phyloP scores from a whole-genome alignment of 2,329 filamentous ascomycete species.

The Colletotrichum sojae region DNA sequence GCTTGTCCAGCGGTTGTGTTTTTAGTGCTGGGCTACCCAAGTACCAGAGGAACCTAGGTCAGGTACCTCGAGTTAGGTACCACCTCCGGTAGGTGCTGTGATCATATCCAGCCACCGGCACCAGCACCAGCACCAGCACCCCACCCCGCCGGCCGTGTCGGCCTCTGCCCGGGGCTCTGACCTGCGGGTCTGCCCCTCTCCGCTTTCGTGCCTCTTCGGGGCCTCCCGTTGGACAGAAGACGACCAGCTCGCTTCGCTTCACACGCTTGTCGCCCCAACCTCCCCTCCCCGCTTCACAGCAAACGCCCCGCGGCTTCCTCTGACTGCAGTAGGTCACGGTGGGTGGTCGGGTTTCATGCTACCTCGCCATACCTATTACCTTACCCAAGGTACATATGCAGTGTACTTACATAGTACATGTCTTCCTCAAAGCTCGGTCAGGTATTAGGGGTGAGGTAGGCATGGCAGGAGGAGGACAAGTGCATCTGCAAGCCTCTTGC shows the following conservation, averaged over 20 bases:
- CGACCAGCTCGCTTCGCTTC: constrained; percentile 15
- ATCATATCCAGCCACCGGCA: constrained; percentile 18
- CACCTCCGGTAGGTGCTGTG: too few species aligned
- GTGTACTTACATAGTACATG: neutral
- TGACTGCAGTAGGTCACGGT: constrained; percentile 23
- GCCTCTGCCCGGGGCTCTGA: constrained; percentile 9
- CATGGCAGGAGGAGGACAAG: neutral
- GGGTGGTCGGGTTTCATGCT: constrained; percentile 2
- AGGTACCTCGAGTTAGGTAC: too few species aligned
- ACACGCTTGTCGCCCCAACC: constrained; percentile 24
- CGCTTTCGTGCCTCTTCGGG: constrained; percentile 31
- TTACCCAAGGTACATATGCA: constrained; percentile 3
- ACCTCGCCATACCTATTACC: constrained; percentile 7
- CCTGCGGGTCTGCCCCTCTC: constrained; percentile 30
- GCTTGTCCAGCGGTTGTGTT: too few species aligned
- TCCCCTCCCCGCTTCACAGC: constrained; percentile 36
- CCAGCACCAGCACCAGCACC: neutral
- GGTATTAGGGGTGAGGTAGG: neutral
- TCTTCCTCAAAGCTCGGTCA: neutral
- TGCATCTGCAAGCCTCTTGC: neutral
- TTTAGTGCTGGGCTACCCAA: too few species aligned
- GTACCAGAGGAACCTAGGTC: too few species aligned
- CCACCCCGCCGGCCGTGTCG: constrained; percentile 32
- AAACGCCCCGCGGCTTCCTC: constrained; percentile 35
- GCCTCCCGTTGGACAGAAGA: constrained; percentile 35